Base-by-base conservation (phyloP, 495 filamentous ascomycete species). In the Daldinia concentrica region DNA sequence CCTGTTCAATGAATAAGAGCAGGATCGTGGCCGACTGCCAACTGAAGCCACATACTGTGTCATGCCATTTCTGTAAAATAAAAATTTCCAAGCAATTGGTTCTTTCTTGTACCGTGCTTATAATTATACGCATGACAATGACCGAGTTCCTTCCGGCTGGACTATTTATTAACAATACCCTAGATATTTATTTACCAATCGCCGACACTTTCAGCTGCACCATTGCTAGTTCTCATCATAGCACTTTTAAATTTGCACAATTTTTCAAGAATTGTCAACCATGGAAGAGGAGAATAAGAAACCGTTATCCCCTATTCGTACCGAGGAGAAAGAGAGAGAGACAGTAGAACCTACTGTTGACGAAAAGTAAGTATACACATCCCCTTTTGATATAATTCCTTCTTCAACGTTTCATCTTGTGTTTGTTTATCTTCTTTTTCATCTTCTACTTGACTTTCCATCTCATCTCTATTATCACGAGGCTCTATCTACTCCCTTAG, bases 321-420 rank as follows among this genome's bases (percentile, higher is more conserved):
- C 7, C 6, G 56, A 45, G 19, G 45, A 52, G 11, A 50, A 69
- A 19, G 27, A 59, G 12, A 24, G 58, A 19, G 27, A 54, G 11
- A 22, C 24, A 32, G 32, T n/a, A n/a, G 55, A 64, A 15, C 6
- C 45, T 60, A 45, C 48, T 37, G 26, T 32, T 37, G 36, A 45
- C 1, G 67, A 70, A 14, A 60, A 50, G 67, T 70, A 64, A 64
- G 61, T 29, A 19, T 9, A 15, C 37, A 9, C n/a, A n/a, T n/a
- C n/a, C n/a, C n/a, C n/a, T n/a, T n/a, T n/a, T n/a, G n/a, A n/a
- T n/a, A n/a, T n/a, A n/a, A 51, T 26, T 7, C 32, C 9, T 22
- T n/a, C 32, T 14, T 51, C 2, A 52, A 34, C 58, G 62, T 50
- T 37, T 9, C 15, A 22, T 36, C 14, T 32, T 14, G 15, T 51